Percentiles rank a stretch among this genome's conserved stretches.
These are phyloP conservation scores for Cyberlindnera mississippiensis DNA, from an alignment of 805 yeast genomes.

Conservation along the genomic window DNA sequence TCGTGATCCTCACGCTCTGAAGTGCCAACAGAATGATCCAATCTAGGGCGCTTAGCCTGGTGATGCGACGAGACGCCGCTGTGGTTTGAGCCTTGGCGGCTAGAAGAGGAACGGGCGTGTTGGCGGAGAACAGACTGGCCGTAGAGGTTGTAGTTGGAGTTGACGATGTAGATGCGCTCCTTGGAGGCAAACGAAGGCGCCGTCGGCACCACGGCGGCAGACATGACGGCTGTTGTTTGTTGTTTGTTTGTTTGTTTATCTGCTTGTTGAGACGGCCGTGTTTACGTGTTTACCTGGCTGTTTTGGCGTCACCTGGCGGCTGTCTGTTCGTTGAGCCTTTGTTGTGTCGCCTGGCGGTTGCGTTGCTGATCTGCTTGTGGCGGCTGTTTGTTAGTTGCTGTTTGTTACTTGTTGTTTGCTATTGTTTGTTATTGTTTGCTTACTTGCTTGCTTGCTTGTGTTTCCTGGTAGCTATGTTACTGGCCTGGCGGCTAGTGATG, in stretches of 20 bases:
- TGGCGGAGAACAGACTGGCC: constrained; percentile 33
- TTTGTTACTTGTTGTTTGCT: too few relatives aligned
- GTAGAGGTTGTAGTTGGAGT: constrained; percentile 34
- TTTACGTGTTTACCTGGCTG: too few relatives aligned
- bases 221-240: not conserved
- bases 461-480: too few relatives aligned
- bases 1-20: constrained; percentile 2
- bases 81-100: constrained; percentile 5
- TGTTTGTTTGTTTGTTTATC: not conserved
- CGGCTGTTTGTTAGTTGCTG: too few relatives aligned
- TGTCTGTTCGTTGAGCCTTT: too few relatives aligned
- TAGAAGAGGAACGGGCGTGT: constrained; percentile 1
- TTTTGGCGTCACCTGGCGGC: too few relatives aligned
- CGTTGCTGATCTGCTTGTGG: too few relatives aligned
- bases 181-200: constrained; percentile 7
- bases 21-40: not conserved
- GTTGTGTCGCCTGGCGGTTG: too few relatives aligned
- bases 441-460: too few relatives aligned
- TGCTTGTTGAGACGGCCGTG: too few relatives aligned
- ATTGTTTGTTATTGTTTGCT: too few relatives aligned
- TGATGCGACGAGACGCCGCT: not conserved
- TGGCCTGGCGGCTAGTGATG: too few relatives aligned
- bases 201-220: constrained; percentile 8
- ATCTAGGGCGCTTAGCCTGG: not conserved
- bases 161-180: constrained; percentile 30